phyloP scores from a whole-genome alignment of 768 basidiomycete species.

The Pisolithus tinctorius region DNA sequence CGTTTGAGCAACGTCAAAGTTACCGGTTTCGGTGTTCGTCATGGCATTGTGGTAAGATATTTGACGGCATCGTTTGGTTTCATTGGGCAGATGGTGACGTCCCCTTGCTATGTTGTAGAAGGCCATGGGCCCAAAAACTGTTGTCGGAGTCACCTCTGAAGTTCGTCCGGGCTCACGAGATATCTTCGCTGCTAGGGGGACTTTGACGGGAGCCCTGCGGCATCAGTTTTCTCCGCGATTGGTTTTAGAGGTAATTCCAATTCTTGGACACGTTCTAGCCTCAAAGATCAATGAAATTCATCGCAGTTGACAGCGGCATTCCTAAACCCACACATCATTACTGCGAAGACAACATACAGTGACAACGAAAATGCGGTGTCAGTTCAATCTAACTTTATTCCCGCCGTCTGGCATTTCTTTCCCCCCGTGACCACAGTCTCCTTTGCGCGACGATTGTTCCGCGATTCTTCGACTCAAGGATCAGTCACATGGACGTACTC shows the following conservation, averaged over 20 bases:
- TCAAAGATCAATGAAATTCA: slow-evolving; percentile 11
- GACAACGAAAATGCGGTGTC: slow-evolving; percentile 40
- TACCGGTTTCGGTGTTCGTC: slow-evolving; percentile 33
- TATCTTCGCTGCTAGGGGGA: slow-evolving; percentile 25
- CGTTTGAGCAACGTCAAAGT: slow-evolving; percentile 32
- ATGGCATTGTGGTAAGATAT: slow-evolving; percentile 38
- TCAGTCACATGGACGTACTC: slow-evolving; percentile 28
- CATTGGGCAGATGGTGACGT: slow-evolving; percentile 15
- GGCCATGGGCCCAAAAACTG: slow-evolving; percentile 40
- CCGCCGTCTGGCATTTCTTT: slow-evolving; percentile 23
- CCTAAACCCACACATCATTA: slow-evolving; percentile 35
- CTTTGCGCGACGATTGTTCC: slow-evolving; percentile 47
- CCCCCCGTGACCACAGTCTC: slow-evolving; percentile 39
- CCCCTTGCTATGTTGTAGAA: slow-evolving; percentile 33
- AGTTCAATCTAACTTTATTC: slow-evolving; percentile 32
- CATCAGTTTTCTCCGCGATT: slow-evolving; percentile 72
- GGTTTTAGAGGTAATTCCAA: slow-evolving; percentile 34
- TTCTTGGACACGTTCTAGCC: slow-evolving; percentile 11
- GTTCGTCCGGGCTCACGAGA: slow-evolving; percentile 21
- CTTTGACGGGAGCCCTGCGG: slow-evolving; percentile 61
- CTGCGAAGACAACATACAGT: slow-evolving; percentile 41
- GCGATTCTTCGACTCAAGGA: slow-evolving; percentile 40
- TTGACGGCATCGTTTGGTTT: slow-evolving; percentile 8
- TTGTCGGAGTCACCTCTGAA: slow-evolving; percentile 33
- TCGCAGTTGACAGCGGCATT: slow-evolving; percentile 35